Evolutionary conservation across 106 monocot genomes (phyloP).

Genomic region (Cymbidium sinense): DNA sequence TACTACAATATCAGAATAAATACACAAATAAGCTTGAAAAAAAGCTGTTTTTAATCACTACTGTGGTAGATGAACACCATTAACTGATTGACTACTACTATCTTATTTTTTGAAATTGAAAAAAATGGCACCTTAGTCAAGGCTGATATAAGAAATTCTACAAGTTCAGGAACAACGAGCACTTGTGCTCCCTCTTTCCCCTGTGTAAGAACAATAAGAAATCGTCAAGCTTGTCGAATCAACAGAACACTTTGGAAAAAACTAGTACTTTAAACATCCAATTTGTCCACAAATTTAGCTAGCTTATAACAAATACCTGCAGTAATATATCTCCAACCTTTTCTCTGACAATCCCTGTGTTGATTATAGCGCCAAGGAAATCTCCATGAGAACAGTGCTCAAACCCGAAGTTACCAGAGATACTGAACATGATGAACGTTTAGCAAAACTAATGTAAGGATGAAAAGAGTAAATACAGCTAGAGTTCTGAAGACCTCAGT

Average conservation of each 20-base stretch:
- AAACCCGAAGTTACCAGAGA: conserved; percentile 88
- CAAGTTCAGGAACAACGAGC: conserved; percentile 83
- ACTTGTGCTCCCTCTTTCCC: conserved; percentile 91
- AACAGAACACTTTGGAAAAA: not conserved
- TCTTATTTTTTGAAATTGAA: not conserved
- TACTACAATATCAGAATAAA: too few relatives aligned
- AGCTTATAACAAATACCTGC: conserved; percentile 46
- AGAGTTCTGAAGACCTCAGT: conserved; percentile 43
- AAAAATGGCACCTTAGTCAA: conserved; percentile 54
- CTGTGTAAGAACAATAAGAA: conserved; percentile 26
- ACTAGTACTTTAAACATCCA: not conserved
- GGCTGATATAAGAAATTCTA: conserved; percentile 57
- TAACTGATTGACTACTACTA: not conserved
- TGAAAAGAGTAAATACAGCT: not conserved
- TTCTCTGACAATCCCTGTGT: conserved; percentile 78
- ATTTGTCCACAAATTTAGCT: not conserved
- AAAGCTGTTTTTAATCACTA: too few relatives aligned
- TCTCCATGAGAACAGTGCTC: conserved; percentile 85
- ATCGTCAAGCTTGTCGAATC: not conserved
- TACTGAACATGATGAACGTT: conserved; percentile 37
- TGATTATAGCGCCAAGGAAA: conserved; percentile 92
- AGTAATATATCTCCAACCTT: conserved; percentile 90
- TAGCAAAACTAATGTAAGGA: conserved; percentile 21
- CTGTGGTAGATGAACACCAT: not conserved
- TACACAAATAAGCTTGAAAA: too few relatives aligned